These are phyloP conservation scores for Tolypocladium tundrense DNA, from an alignment of 2,329 filamentous ascomycete species.

Conservation along the genomic window DNA sequence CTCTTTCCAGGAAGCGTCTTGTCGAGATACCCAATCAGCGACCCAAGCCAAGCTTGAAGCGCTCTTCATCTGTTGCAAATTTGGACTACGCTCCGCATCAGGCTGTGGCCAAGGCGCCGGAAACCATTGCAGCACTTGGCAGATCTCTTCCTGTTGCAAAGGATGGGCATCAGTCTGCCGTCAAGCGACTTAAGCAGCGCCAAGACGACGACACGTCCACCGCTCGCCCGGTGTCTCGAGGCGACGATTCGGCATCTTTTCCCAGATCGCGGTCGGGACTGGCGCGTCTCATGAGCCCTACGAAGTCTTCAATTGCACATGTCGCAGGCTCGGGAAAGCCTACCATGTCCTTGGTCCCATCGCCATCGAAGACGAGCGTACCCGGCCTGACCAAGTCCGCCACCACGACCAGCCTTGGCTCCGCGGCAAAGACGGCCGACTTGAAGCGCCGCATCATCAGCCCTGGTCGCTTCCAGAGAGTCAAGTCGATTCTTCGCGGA, in stretches of 20 bases:
- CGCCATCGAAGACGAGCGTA: slow-evolving; percentile 36
- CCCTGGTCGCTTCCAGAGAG: slow-evolving; percentile 41
- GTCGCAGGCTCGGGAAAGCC: slow-evolving; percentile 13
- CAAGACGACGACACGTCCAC: slow-evolving; percentile 60
- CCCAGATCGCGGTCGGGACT: slow-evolving; percentile 37
- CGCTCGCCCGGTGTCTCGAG: slow-evolving; percentile 47
- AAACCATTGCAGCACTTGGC: slow-evolving; percentile 8
- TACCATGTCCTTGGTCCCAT: slow-evolving; percentile 24
- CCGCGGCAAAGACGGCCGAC: slow-evolving; percentile 20
- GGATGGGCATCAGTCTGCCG: slow-evolving; percentile 19
- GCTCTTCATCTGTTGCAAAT: slow-evolving; percentile 20
- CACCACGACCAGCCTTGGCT: slow-evolving; percentile 16
- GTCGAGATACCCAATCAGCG: slow-evolving; percentile 41
- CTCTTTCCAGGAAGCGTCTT: slow-evolving; percentile 50
- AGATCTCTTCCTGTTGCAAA: slow-evolving; percentile 7
- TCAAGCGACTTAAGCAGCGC: slow-evolving; percentile 63
- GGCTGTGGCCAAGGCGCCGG: slow-evolving; percentile 16
- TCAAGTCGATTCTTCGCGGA: slow-evolving; percentile 48
- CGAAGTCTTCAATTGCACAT: slow-evolving; percentile 62
- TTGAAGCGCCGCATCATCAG: slow-evolving; percentile 30
- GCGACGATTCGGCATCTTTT: slow-evolving; percentile 20
- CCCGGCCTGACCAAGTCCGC: slow-evolving; percentile 36
- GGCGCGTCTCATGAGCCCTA: slow-evolving; percentile 62
- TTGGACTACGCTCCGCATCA: slow-evolving; percentile 14
- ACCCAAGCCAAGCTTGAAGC: slow-evolving; percentile 25